Evolutionary conservation across 2,329 filamentous ascomycete species (phyloP).

Genomic region (Coniella vitis): DNA sequence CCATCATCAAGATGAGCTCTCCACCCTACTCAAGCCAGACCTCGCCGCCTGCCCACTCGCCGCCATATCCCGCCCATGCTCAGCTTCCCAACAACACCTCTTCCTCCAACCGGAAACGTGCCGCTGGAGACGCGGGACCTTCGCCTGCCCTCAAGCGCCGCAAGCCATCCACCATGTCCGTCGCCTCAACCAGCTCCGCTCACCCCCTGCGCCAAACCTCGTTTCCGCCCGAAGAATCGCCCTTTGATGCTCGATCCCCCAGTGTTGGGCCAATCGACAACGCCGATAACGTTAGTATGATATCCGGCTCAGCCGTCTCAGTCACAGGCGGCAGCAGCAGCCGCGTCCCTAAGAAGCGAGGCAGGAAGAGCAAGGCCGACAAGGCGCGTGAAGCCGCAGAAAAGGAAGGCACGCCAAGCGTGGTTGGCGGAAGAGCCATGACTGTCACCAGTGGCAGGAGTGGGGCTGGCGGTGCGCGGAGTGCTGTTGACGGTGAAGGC

Average conservation of each 20-base stretch:
- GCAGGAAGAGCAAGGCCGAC: constrained; percentile 53
- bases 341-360: constrained; percentile 51
- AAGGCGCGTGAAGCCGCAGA: constrained; percentile 38
- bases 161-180: constrained; percentile 60
- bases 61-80: constrained; percentile 44
- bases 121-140: constrained; percentile 45
- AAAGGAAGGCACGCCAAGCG: constrained; percentile 31
- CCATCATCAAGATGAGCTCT: constrained; percentile 42
- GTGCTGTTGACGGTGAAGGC: constrained; percentile 47
- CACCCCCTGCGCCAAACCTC: constrained; percentile 76
- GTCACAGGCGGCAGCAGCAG: constrained; percentile 27
- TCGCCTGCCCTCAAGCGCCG: constrained; percentile 55
- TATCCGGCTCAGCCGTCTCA: constrained; percentile 55
- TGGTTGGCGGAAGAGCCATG: constrained; percentile 38
- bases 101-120: constrained; percentile 54
- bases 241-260: constrained; percentile 54
- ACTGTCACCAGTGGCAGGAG: constrained; percentile 37
- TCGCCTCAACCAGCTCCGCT: constrained; percentile 41
- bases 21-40: constrained; percentile 38
- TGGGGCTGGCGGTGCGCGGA: constrained; percentile 34
- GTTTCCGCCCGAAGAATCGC: constrained; percentile 62
- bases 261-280: constrained; percentile 47
- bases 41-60: constrained; percentile 48
- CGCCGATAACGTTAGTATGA: constrained; percentile 47
- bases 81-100: constrained; percentile 32